These are phyloP conservation scores for Nicotiana sylvestris DNA, from an alignment of 257 asterid species.

Conservation along the genomic window DNA sequence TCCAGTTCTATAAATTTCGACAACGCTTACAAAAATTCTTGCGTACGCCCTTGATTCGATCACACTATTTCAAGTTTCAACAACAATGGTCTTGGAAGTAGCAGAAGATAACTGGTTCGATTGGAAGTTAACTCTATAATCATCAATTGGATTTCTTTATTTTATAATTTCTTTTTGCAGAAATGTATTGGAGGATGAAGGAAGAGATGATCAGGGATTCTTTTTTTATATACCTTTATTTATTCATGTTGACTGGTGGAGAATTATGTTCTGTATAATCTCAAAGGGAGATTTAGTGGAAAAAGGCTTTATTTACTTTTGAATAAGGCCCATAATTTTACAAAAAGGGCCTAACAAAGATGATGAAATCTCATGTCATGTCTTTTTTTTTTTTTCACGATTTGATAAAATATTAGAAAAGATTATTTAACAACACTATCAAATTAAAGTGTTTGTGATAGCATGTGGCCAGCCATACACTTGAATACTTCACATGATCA, in stretches of 20 bases:
- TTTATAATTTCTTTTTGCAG: not conserved
- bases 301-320: not conserved
- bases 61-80: not conserved
- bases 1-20: too few relatives aligned
- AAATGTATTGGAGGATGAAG: not conserved
- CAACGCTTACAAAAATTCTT: too few relatives aligned
- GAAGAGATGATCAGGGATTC: not conserved
- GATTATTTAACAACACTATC: conserved; percentile 12
- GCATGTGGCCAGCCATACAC: conserved; percentile 42
- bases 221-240: not conserved
- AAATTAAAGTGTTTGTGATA: conserved; percentile 17
- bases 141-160: not conserved
- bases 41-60: too few relatives aligned
- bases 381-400: not conserved
- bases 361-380: conserved; percentile 8
- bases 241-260: not conserved
- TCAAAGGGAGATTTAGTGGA: too few relatives aligned
- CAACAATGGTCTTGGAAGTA: not conserved
- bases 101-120: not conserved
- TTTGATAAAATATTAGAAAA: conserved; percentile 1
- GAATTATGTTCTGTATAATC: not conserved
- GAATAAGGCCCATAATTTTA: not conserved
- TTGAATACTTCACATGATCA: conserved; percentile 25
- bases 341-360: not conserved
- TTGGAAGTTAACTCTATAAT: not conserved